Evolutionary conservation across 2,329 filamentous ascomycete genomes (phyloP), one percentile per base, ranked within the genome.

Genomic region (Amauroascus niger): DNA sequence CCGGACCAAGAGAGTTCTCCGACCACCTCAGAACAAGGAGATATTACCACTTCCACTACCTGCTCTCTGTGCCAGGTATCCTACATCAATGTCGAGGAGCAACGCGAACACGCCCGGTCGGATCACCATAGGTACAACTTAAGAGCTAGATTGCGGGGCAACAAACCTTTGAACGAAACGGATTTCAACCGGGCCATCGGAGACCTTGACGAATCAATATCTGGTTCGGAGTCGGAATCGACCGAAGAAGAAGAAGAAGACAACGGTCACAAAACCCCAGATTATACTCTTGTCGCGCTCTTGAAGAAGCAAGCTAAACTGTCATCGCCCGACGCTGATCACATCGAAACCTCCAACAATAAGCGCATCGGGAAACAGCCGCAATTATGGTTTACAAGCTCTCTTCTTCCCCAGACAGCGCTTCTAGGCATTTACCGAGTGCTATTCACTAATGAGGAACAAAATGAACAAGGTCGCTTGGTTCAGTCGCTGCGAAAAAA

Each of bases 41-140:
- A 73, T 11, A 68, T 66, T 64, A 66, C 55, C 5, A 77, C 56
- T 8, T 79, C 86, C 5, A 89, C 87, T 55, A 80, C 88, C 13
- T 98, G 93, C 67, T 82, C 84, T 0, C 76, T 97, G 3, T 98
- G 93, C 70, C 76, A 78, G 37, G 76, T 89, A 35, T 74, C 78
- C 4, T 95, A 94, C 63, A 65, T 76, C 30, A 84, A 78, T 8
- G 77, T 95, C 6, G 77, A 82, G 57, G 91, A 97, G 57, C 91
- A 97, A 66, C 81, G 88, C 57, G 79, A 81, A 55, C 93, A 98
- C 70, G 82, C 88, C 55, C 86, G 87, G 63, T 95, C 91, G 8
- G 93, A 98, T 64, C 77, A 94, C 47, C 93, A 98, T 68, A 80
- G 85, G 59, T 98, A 96, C 72, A 98, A 98, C 67, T 72, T 97